phyloP scores from a whole-genome alignment of 2,329 filamentous ascomycete species.

The Ascosphaera pollenicola region DNA sequence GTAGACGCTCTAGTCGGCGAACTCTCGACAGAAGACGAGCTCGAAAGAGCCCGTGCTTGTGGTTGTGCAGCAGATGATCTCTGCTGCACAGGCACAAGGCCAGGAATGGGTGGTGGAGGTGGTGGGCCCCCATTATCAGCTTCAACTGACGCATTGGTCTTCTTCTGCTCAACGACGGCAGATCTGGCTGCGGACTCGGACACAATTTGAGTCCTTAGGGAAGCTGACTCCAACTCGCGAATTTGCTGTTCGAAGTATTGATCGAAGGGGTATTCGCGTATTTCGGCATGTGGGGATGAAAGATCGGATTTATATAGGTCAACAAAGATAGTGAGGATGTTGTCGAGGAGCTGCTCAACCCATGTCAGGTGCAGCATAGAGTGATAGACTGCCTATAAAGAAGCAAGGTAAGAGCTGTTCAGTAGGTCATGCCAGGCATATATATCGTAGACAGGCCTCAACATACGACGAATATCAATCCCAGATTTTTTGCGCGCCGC shows the following conservation, averaged over 20 bases:
- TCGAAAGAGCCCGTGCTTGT: constrained; percentile 9
- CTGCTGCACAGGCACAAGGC: constrained; percentile 22
- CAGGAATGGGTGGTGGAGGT: constrained; percentile 27
- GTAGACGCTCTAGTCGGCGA: constrained; percentile 41
- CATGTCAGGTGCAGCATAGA: constrained; percentile 86
- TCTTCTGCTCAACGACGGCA: constrained; percentile 16
- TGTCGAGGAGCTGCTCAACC: constrained; percentile 92
- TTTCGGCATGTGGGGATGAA: constrained; percentile 54
- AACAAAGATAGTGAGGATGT: constrained; percentile 79
- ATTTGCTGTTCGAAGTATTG: constrained; percentile 90
- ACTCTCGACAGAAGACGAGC: constrained; percentile 38
- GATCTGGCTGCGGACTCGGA: background rate
- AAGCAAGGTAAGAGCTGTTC: background rate
- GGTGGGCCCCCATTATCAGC: constrained; percentile 28
- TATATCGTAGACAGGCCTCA: too few relatives aligned
- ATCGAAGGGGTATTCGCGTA: constrained; percentile 69
- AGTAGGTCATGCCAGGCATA: too few relatives aligned
- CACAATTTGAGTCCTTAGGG: constrained; percentile 1
- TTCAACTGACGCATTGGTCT: constrained; percentile 24
- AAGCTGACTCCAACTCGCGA: constrained; percentile 38
- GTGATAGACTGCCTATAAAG: constrained; percentile 69
- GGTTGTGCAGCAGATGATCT: background rate
- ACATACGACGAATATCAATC: constrained; percentile 80
- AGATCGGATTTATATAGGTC: constrained; percentile 78
- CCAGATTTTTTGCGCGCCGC: constrained; percentile 78